phyloP scores from a whole-genome alignment of 495 filamentous ascomycete genomes.

The Talaromyces wortmannii region DNA sequence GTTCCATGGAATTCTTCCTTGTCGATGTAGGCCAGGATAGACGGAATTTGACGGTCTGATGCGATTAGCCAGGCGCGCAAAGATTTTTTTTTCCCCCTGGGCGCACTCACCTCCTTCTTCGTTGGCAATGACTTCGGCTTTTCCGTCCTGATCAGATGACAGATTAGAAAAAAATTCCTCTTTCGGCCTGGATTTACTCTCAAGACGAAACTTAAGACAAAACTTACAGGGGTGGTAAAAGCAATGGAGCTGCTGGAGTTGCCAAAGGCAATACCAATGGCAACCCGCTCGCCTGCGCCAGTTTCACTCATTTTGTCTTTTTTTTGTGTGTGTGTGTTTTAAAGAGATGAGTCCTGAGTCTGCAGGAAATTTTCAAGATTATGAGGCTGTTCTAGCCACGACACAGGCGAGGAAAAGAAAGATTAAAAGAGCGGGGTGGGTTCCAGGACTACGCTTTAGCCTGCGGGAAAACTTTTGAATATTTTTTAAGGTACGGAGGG shows the following conservation, averaged over 20 bases:
- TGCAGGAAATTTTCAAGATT: background rate
- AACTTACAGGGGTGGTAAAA: conserved; percentile 59
- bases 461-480: background rate
- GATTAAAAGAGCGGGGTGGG: conserved; percentile 4
- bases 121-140: conserved; percentile 96
- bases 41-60: conserved; percentile 91
- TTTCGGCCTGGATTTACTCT: background rate
- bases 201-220: background rate
- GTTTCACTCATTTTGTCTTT: conserved; percentile 43
- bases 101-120: conserved; percentile 81
- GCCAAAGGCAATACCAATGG: conserved; percentile 96
- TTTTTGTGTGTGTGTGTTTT: background rate
- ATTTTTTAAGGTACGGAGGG: background rate
- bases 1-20: conserved; percentile 96
- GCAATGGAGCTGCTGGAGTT: conserved; percentile 98
- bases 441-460: background rate
- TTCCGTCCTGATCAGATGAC: conserved; percentile 59
- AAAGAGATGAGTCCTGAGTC: background rate
- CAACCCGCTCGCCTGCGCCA: conserved; percentile 54
- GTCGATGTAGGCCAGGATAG: conserved; percentile 86
- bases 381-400: background rate
- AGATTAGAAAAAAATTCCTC: background rate
- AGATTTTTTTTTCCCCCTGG: background rate
- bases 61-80: background rate
- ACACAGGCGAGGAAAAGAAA: background rate